These are phyloP conservation scores for Stagonosporopsis rhizophila DNA, from an alignment of 2,329 filamentous ascomycete genomes.

Conservation along the genomic window DNA sequence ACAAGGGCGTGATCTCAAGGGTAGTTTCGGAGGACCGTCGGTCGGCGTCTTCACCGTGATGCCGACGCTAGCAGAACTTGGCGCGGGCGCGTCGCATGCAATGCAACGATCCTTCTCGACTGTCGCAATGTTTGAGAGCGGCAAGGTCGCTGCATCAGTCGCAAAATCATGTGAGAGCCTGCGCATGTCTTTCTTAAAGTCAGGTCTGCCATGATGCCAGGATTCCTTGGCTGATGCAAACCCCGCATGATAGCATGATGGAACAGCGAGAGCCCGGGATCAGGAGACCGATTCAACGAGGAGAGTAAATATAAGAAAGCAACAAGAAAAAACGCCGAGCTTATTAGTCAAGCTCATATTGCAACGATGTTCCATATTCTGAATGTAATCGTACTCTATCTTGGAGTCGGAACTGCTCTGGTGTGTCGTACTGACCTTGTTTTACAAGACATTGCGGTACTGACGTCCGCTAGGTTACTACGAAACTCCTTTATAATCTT, in stretches of 20 bases:
- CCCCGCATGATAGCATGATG: conserved; percentile 4
- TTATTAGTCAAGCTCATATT: not conserved
- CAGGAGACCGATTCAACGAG: conserved; percentile 1
- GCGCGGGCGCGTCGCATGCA: not conserved
- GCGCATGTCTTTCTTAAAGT: not conserved
- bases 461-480: conserved; percentile 8
- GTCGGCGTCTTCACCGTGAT: not conserved
- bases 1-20: not conserved
- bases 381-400: not conserved
- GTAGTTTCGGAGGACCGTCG: not conserved
- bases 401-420: not conserved
- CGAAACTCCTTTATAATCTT: conserved; percentile 27
- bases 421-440: not conserved
- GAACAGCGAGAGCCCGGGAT: conserved; percentile 8
- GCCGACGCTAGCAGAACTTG: not conserved
- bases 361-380: not conserved
- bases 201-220: not conserved
- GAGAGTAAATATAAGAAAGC: not conserved
- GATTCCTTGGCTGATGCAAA: conserved; percentile 1
- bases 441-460: not conserved
- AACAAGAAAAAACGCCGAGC: not conserved
- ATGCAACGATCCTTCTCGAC: not conserved
- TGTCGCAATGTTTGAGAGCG: not conserved
- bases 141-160: not conserved
- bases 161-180: not conserved